phyloP scores from a whole-genome alignment of 148 eudicot species.

The Salicornia ramosissima region DNA sequence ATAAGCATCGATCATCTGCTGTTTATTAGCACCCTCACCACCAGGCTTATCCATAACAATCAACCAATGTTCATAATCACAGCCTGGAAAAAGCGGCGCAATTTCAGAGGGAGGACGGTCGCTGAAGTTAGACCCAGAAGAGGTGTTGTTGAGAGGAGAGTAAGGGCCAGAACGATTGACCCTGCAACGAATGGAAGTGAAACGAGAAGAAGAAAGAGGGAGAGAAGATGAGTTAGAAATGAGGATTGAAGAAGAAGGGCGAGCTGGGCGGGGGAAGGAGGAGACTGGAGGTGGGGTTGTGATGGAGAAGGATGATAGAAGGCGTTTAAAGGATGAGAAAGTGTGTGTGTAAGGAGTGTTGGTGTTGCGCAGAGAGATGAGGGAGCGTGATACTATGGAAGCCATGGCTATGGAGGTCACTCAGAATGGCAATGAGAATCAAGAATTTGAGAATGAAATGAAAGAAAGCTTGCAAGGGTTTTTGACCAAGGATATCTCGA shows the following conservation, averaged over 20 bases:
- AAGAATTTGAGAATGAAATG: not conserved
- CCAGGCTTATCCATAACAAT: constrained; percentile 35
- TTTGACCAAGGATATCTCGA: not conserved
- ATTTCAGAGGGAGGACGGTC: constrained; percentile 34
- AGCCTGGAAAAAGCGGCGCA: constrained; percentile 32
- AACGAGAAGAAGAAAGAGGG: constrained; percentile 10
- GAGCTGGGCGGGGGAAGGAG: constrained; percentile 15
- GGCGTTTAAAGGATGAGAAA: constrained; percentile 2
- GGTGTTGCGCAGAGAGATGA: constrained; percentile 12
- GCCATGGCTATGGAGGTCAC: constrained; percentile 11
- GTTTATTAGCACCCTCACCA: constrained; percentile 25
- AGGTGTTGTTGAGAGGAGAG: constrained; percentile 22
- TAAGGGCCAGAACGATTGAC: constrained; percentile 30
- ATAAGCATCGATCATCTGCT: constrained; percentile 31
- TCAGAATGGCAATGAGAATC: not conserved
- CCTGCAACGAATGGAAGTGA: constrained; percentile 20
- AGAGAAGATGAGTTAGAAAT: constrained; percentile 5
- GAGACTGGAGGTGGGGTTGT: constrained; percentile 10
- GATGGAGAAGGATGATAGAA: constrained; percentile 15
- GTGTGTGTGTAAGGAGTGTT: not conserved
- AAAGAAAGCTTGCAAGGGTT: not conserved
- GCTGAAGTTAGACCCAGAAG: constrained; percentile 20
- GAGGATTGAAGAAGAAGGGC: constrained; percentile 10
- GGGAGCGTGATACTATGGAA: not conserved
- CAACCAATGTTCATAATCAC: constrained; percentile 36